A percentile compares a stretch with the other conserved stretches of the same genome.
Conservation (phyloP, 768 basidiomycete species). For the Sarcodon sp. region DNA sequence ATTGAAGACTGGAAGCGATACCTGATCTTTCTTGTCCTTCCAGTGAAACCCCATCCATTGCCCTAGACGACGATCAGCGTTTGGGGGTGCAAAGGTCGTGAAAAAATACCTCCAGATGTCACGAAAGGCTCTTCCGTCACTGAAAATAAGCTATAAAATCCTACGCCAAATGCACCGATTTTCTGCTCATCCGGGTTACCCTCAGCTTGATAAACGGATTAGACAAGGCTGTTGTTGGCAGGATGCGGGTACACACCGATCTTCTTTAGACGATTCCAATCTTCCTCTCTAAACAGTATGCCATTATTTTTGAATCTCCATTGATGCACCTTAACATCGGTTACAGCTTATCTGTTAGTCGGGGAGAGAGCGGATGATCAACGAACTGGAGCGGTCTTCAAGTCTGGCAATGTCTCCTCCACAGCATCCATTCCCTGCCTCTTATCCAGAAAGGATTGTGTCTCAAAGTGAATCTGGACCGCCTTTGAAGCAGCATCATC, state of each 20-base stretch:
- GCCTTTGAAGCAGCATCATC: conserved; percentile 75
- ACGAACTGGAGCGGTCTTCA: conserved; percentile 50
- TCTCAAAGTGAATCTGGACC: conserved; percentile 76
- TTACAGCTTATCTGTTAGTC: background rate
- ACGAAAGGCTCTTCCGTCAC: conserved; percentile 79
- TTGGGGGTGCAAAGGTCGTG: conserved; percentile 2
- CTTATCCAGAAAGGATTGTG: conserved; percentile 30
- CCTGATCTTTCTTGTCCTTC: conserved; percentile 89
- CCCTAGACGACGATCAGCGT: conserved; percentile 30
- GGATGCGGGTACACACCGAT: conserved; percentile 38
- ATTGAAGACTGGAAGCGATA: conserved; percentile 13
- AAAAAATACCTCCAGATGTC: conserved; percentile 51
- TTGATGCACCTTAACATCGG: conserved; percentile 42
- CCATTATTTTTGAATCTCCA: conserved; percentile 91
- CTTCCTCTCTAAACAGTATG: conserved; percentile 65
- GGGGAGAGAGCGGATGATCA: background rate
- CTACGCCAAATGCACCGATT: conserved; percentile 93
- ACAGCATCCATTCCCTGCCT: conserved; percentile 9
- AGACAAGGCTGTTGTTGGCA: background rate
- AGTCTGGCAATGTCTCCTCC: conserved; percentile 34
- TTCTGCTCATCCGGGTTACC: conserved; percentile 93
- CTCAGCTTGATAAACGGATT: conserved; percentile 38
- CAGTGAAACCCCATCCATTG: conserved; percentile 96
- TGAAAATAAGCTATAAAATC: conserved; percentile 77
- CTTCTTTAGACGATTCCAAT: conserved; percentile 85